Percentiles rank a stretch among this genome's conserved stretches.
Evolutionary conservation across 2,329 filamentous ascomycete genomes (phyloP).

Genomic region (Sphaerulina musiva): DNA sequence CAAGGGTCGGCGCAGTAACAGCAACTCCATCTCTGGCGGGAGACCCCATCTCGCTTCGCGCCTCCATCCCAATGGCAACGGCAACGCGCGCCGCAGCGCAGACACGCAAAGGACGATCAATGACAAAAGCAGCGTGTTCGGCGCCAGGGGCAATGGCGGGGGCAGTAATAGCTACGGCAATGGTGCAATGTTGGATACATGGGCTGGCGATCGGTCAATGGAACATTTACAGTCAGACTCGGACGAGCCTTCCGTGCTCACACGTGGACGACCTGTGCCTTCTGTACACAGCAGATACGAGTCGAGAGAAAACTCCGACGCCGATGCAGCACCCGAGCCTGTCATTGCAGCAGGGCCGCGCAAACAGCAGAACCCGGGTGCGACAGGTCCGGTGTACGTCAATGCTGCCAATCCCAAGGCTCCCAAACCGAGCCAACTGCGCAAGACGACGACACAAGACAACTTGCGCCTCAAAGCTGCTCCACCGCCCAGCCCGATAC

Average conservation of each 20-base stretch:
- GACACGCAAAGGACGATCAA: constrained; percentile 17
- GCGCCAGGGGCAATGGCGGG: constrained; percentile 6
- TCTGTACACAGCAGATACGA: constrained; percentile 39
- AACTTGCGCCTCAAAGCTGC: constrained; percentile 26
- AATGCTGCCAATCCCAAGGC: constrained; percentile 21
- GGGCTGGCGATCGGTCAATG: constrained; percentile 51
- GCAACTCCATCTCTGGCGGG: constrained; percentile 60
- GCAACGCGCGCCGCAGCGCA: constrained; percentile 17
- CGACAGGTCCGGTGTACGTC: constrained; percentile 33
- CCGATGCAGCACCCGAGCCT: constrained; percentile 68
- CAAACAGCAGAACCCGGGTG: constrained; percentile 38
- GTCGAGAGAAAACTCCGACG: constrained; percentile 53
- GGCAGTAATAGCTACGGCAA: constrained; percentile 25
- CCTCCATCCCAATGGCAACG: constrained; percentile 14
- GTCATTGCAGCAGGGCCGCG: constrained; percentile 76
- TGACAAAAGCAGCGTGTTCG: constrained; percentile 5
- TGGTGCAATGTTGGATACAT: constrained; percentile 52
- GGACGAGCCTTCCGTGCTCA: constrained; percentile 39
- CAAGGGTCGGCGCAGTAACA: constrained; percentile 65
- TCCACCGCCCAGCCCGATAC: constrained; percentile 25
- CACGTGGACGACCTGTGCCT: constrained; percentile 40
- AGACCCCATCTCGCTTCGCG: constrained; percentile 14
- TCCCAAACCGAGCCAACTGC: constrained; percentile 23
- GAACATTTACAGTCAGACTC: constrained; percentile 55
- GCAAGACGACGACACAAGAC: constrained; percentile 31